phyloP scores from a whole-genome alignment of 192 early-diverging fungal species.

The Entophlyctis luteolus region DNA sequence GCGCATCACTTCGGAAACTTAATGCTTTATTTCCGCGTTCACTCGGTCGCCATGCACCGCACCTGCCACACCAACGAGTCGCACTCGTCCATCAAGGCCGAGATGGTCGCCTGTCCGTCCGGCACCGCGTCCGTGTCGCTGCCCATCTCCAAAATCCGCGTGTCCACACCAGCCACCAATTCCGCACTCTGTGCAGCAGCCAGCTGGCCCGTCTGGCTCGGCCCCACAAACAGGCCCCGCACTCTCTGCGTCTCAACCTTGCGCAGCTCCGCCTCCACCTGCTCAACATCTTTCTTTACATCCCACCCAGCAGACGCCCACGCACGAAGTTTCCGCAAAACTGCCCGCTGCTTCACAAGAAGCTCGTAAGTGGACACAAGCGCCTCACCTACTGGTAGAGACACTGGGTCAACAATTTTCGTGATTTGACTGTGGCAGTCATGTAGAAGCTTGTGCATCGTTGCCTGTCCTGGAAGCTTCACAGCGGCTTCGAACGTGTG shows the following conservation, averaged over 20 bases:
- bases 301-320: slow-evolving; percentile 9
- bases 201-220: neutral
- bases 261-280: slow-evolving; percentile 8
- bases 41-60: neutral
- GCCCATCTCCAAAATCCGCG: neutral
- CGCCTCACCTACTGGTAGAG: slow-evolving; percentile 23
- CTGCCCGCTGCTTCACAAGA: slow-evolving; percentile 18
- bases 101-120: slow-evolving; percentile 14
- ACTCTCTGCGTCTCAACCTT: neutral
- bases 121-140: slow-evolving; percentile 1
- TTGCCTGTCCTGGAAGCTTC: slow-evolving; percentile 19
- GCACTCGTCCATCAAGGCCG: slow-evolving; percentile 27
- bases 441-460: slow-evolving; percentile 21
- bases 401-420: slow-evolving; percentile 19
- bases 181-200: neutral
- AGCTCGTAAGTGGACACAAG: slow-evolving; percentile 22
- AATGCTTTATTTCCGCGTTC: no score
- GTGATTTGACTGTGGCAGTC: slow-evolving; percentile 15
- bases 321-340: slow-evolving; percentile 1
- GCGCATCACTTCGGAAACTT: no score
- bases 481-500: neutral
- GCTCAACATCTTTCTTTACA: neutral
- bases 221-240: slow-evolving; percentile 10
- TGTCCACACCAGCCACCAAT: neutral
- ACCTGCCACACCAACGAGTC: slow-evolving; percentile 23